Percentiles rank a stretch among this genome's conserved stretches.
phyloP scores from a whole-genome alignment of 495 filamentous ascomycete genomes.

The Talaromyces thailandensis region DNA sequence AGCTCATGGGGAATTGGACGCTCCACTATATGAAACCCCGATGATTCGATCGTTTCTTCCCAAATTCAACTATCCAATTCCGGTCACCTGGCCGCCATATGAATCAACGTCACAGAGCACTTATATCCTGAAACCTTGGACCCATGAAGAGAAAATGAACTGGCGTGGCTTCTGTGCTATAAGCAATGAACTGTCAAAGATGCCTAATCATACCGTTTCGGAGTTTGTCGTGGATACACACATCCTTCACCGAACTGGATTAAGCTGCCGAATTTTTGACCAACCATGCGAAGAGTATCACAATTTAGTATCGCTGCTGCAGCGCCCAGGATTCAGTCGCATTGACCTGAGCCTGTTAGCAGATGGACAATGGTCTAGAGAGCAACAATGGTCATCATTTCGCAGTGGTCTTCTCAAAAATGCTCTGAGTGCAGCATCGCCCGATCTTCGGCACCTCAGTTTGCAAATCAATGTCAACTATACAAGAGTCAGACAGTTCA shows the following conservation, averaged over 20 bases:
- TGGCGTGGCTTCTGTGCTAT: slow-evolving; percentile 15
- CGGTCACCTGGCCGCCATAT: slow-evolving; percentile 8
- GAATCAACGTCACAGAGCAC: neutral
- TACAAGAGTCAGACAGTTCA: neutral
- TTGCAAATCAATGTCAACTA: neutral
- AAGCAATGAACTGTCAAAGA: slow-evolving; percentile 9
- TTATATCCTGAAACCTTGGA: slow-evolving; percentile 5
- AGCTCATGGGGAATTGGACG: slow-evolving; percentile 18
- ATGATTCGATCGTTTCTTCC: slow-evolving; percentile 24
- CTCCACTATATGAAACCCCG: slow-evolving; percentile 22
- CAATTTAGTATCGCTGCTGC: slow-evolving; percentile 2
- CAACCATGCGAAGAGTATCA: slow-evolving; percentile 13
- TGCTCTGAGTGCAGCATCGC: neutral
- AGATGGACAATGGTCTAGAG: neutral
- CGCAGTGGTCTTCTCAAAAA: neutral
- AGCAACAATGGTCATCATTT: neutral
- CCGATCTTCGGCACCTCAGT: neutral
- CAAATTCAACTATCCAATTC: slow-evolving; percentile 20
- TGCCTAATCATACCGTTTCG: slow-evolving; percentile 10
- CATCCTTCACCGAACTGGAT: slow-evolving; percentile 9
- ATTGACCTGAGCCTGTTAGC: neutral
- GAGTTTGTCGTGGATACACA: slow-evolving; percentile 15
- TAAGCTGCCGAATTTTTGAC: slow-evolving; percentile 14
- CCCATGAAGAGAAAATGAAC: slow-evolving; percentile 9
- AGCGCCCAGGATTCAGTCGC: neutral